Percentiles rank a stretch among this genome's conserved stretches.
Conservation (phyloP, 306 rosid genomes). For the Begonia masoniana region DNA sequence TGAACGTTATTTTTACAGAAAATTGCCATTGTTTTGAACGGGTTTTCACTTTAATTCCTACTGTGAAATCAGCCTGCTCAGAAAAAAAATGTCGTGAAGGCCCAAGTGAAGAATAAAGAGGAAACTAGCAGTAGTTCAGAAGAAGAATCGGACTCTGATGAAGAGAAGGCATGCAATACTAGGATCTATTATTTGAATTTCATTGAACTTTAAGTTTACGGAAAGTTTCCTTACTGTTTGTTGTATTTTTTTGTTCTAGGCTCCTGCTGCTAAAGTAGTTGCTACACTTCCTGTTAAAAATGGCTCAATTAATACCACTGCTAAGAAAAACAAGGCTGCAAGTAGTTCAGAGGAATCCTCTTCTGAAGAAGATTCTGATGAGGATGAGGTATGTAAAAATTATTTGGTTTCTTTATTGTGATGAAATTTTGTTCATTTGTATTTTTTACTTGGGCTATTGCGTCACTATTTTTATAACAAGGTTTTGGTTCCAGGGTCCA, state of each 20-base stretch:
- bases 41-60: no score
- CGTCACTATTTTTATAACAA: no score
- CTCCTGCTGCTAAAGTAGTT: conserved; percentile 22
- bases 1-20: background rate
- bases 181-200: no score
- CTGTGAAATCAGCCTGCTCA: conserved; percentile 18
- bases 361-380: conserved; percentile 28
- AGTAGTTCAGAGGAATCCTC: conserved; percentile 17
- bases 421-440: background rate
- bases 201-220: no score
- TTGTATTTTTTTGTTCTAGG: conserved; percentile 6
- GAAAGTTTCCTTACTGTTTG: background rate
- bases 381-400: conserved; percentile 28
- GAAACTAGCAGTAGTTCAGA: conserved; percentile 49
- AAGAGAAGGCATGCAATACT: conserved; percentile 13
- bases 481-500: no score
- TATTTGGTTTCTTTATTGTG: background rate
- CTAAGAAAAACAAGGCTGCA: conserved; percentile 16
- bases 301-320: conserved; percentile 9
- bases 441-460: no score
- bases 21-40: no score
- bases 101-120: conserved; percentile 29
- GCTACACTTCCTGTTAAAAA: conserved; percentile 21
- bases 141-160: conserved; percentile 37
- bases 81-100: conserved; percentile 36